phyloP scores from a whole-genome alignment of 129 eudicot species.

The Saposhnikovia divaricata region DNA sequence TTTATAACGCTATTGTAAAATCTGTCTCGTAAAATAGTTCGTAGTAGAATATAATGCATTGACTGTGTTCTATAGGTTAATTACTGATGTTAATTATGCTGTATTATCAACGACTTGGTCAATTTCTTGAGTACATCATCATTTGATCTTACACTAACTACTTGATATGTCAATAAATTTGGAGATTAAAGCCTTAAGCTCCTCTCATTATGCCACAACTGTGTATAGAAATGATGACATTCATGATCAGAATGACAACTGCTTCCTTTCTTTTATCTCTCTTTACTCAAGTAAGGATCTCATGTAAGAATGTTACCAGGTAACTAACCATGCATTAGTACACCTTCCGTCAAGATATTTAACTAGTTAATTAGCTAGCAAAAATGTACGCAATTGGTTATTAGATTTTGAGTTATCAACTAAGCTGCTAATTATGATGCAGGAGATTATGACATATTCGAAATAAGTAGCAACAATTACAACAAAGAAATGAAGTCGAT shows the following conservation, averaged over 20 bases:
- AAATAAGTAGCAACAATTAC: not conserved
- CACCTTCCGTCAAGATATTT: not conserved
- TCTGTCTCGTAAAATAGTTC: no score
- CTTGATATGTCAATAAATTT: not conserved
- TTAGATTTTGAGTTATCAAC: no score
- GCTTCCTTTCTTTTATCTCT: conserved; percentile 1
- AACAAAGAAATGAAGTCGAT: not conserved
- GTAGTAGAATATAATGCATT: no score
- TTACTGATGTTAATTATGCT: no score
- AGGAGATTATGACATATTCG: not conserved
- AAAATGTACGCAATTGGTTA: no score
- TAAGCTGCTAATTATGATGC: not conserved
- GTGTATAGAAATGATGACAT: not conserved
- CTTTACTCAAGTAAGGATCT: not conserved
- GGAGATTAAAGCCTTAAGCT: not conserved
- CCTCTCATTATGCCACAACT: not conserved
- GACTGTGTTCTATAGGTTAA: no score
- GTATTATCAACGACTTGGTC: not conserved
- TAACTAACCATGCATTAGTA: not conserved
- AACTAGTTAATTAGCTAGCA: no score
- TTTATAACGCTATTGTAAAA: no score
- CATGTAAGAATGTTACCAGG: not conserved
- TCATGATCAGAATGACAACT: not conserved
- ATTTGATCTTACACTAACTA: not conserved
- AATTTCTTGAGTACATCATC: no score